Evolutionary conservation across 495 filamentous ascomycete species (phyloP).

Genomic region (Neurospora sp.): DNA sequence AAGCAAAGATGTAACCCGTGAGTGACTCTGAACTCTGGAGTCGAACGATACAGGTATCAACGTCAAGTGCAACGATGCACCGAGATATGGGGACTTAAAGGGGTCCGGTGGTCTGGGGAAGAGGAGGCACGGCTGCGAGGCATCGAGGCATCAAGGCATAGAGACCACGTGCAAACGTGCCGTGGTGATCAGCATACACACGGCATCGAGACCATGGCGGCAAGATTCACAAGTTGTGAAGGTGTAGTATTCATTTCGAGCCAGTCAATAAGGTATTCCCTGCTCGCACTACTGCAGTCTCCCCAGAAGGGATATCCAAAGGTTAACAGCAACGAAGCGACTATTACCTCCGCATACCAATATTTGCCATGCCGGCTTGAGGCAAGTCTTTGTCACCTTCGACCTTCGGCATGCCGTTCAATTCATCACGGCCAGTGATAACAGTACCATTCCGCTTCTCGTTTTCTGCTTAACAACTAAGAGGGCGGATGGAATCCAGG

Average conservation of each 20-base stretch:
- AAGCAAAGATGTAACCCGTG: no score
- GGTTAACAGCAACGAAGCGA: no score
- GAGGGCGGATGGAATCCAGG: no score
- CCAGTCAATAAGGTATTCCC: not conserved
- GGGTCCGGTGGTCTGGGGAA: not conserved
- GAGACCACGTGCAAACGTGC: not conserved
- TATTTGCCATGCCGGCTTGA: not conserved
- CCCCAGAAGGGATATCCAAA: not conserved
- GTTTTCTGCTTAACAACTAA: no score
- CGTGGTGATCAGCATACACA: not conserved
- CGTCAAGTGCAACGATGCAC: not conserved
- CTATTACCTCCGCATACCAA: not conserved
- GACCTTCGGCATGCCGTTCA: no score
- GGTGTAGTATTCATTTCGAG: not conserved
- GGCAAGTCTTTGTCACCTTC: no score
- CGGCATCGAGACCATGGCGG: not conserved
- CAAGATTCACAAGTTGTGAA: not conserved
- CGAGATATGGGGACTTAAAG: not conserved
- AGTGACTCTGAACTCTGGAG: not conserved
- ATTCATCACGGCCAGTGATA: no score
- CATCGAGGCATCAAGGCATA: not conserved
- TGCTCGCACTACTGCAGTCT: not conserved
- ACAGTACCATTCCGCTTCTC: no score
- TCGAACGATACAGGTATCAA: not conserved
- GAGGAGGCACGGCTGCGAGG: not conserved